Evolutionary conservation across 2,329 filamentous ascomycete genomes (phyloP).

Genomic region (Cyclaneusma minus): DNA sequence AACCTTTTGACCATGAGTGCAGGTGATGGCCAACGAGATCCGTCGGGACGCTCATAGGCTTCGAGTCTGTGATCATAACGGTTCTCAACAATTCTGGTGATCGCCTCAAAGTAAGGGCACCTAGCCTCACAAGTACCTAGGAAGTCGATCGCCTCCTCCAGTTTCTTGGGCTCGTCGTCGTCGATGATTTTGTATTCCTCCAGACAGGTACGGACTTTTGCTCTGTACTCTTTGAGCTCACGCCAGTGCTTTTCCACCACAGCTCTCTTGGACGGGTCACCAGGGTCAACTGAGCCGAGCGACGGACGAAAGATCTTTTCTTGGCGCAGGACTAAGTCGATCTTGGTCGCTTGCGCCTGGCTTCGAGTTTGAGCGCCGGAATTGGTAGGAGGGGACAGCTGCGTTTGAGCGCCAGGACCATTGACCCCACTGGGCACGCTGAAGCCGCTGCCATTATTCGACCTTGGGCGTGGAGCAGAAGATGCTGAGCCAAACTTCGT

Average conservation of each 20-base stretch:
- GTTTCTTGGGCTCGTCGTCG: conserved; percentile 43
- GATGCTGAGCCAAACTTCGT: too few species aligned
- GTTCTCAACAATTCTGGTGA: conserved; percentile 46
- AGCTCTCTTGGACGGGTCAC: conserved; percentile 32
- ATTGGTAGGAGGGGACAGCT: neutral
- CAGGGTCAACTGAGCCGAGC: conserved; percentile 25
- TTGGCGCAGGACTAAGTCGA: conserved; percentile 35
- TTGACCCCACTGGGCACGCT: too few species aligned
- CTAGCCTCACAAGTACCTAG: conserved; percentile 55
- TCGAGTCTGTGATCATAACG: conserved; percentile 43
- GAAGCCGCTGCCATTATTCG: too few species aligned
- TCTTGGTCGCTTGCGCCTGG: conserved; percentile 26
- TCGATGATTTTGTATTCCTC: conserved; percentile 46
- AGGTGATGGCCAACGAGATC: conserved; percentile 29
- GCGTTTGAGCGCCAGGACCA: too few species aligned
- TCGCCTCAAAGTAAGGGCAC: conserved; percentile 53
- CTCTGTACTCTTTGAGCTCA: conserved; percentile 39
- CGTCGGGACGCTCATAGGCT: conserved; percentile 33
- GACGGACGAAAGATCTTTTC: conserved; percentile 24
- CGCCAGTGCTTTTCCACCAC: conserved; percentile 39
- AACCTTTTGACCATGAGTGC: conserved; percentile 50
- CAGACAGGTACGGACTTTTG: conserved; percentile 37
- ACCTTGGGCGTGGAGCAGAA: neutral
- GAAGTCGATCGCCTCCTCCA: conserved; percentile 50
- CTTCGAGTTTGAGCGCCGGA: conserved; percentile 4